Percentiles rank a stretch among this genome's conserved stretches.
phyloP scores from a whole-genome alignment of 305 asterid genomes.

The Rubia balearica region DNA sequence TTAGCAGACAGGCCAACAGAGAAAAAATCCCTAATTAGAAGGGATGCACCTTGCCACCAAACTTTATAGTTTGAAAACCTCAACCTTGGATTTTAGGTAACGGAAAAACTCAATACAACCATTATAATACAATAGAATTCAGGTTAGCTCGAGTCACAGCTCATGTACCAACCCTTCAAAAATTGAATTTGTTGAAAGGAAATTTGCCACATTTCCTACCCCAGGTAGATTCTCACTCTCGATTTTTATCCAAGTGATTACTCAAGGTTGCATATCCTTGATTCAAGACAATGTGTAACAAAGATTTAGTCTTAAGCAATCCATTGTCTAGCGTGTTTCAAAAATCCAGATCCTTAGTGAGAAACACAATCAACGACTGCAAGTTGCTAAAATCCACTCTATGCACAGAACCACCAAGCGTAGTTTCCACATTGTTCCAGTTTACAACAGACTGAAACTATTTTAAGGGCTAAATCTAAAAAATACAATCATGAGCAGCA shows the following conservation, averaged over 20 bases:
- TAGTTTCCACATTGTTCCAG: neutral
- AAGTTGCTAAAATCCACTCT: neutral
- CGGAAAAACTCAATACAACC: neutral
- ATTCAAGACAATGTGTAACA: neutral
- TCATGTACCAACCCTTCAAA: neutral
- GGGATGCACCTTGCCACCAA: neutral
- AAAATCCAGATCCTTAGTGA: neutral
- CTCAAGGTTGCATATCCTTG: neutral
- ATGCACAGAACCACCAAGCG: neutral
- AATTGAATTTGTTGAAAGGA: neutral
- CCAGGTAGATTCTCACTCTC: neutral
- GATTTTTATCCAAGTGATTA: neutral
- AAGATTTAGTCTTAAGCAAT: no score
- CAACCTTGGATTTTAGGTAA: neutral
- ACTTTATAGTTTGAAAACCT: neutral
- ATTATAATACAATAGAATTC: neutral
- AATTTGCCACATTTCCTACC: neutral
- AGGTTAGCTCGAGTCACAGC: neutral
- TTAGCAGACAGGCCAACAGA: conserved; percentile 4
- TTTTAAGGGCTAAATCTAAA: neutral
- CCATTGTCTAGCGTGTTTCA: neutral
- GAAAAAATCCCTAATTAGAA: neutral
- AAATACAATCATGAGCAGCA: neutral
- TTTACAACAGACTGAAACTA: neutral
- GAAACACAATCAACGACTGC: conserved; percentile 3